A percentile compares a stretch with the other conserved stretches of the same genome.
Conservation (phyloP, 495 filamentous ascomycete species). For the Podospora tetraspora region DNA sequence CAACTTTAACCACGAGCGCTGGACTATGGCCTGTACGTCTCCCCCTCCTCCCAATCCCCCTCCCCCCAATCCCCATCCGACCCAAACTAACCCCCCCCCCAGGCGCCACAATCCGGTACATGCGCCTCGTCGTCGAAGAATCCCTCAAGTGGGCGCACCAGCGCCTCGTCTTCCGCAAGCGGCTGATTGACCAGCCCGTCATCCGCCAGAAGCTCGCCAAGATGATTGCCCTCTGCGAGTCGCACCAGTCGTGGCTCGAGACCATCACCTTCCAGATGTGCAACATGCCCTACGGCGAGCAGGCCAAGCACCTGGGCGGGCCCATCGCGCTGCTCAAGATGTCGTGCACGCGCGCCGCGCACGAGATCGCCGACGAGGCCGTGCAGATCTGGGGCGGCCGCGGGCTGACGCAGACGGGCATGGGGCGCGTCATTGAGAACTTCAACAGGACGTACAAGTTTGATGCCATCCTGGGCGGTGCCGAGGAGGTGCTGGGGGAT, state of each 20-base stretch:
- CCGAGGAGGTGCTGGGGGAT: constrained; percentile 80
- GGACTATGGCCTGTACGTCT: constrained; percentile 54
- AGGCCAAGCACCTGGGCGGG: constrained; percentile 68
- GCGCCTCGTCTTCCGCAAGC: constrained; percentile 79
- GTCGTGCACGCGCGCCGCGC: constrained; percentile 65
- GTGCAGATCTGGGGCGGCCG: constrained; percentile 85
- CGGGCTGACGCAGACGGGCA: constrained; percentile 73
- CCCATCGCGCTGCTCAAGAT: constrained; percentile 83
- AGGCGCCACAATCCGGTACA: constrained; percentile 58
- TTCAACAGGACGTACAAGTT: constrained; percentile 86
- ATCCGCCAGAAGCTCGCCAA: constrained; percentile 84
- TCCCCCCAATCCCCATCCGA: neutral
- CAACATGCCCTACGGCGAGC: constrained; percentile 74
- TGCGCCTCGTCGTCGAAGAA: constrained; percentile 70
- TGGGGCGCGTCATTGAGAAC: constrained; percentile 75
- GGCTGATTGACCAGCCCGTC: constrained; percentile 75
- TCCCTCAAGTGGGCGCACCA: constrained; percentile 88
- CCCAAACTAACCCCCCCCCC: constrained; percentile 17
- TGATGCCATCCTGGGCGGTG: constrained; percentile 78
- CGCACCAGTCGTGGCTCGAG: constrained; percentile 83
- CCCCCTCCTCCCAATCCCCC: neutral
- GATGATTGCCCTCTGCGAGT: constrained; percentile 78
- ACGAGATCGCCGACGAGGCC: constrained; percentile 76
- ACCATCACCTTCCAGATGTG: constrained; percentile 81
- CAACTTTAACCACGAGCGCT: constrained; percentile 82